Conservation (phyloP, 768 basidiomycete genomes). For the Phaffia tasmanica region DNA sequence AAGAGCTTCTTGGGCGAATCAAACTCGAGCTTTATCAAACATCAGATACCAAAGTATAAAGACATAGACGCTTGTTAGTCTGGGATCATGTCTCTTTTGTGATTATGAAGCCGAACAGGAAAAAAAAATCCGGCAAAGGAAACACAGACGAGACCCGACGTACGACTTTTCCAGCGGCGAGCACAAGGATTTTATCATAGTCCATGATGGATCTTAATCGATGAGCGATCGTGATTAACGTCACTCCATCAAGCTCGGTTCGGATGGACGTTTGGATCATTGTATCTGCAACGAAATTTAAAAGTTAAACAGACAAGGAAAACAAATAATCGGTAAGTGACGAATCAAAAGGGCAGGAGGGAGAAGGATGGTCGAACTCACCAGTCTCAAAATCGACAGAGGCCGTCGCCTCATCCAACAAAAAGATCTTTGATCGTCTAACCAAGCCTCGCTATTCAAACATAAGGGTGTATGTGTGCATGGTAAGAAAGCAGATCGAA, state of each 20-base stretch:
- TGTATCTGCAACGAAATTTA: conserved; percentile 36
- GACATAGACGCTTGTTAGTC: background rate
- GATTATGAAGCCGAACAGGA: background rate
- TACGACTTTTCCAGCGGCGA: conserved; percentile 54
- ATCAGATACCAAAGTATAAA: too few relatives aligned
- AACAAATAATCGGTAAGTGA: too few relatives aligned
- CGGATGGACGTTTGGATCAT: conserved; percentile 51
- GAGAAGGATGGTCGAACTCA: too few relatives aligned
- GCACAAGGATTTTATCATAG: conserved; percentile 50
- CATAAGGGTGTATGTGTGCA: background rate
- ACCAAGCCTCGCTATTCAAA: conserved; percentile 44
- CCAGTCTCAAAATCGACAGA: conserved; percentile 46
- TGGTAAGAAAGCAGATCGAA: background rate
- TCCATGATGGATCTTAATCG: conserved; percentile 47
- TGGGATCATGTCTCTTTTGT: too few relatives aligned
- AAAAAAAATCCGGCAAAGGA: background rate
- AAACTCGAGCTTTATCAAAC: conserved; percentile 47
- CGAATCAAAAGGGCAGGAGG: too few relatives aligned
- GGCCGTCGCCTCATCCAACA: conserved; percentile 48
- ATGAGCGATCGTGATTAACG: conserved; percentile 45
- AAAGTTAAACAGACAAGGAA: too few relatives aligned
- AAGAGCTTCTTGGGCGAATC: conserved; percentile 51
- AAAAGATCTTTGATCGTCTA: conserved; percentile 48
- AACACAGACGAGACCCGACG: background rate
- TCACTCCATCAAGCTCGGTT: conserved; percentile 40